These are phyloP conservation scores for Dothideomycetes sp. DNA, from an alignment of 2,329 filamentous ascomycete genomes.

Conservation along the genomic window DNA sequence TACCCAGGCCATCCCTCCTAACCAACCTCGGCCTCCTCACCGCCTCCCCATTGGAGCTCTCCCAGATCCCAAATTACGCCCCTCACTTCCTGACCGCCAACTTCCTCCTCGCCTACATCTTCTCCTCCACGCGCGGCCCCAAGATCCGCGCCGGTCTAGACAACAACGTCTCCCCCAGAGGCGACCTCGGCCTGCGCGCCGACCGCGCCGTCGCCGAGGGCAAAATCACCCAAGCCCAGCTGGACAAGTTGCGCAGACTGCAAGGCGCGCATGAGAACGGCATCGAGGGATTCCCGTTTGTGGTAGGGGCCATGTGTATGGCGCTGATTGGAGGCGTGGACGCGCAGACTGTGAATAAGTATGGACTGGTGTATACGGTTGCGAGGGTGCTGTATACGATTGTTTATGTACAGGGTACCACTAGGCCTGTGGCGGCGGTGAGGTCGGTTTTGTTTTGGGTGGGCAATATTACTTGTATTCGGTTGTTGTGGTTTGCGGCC, in stretches of 20 bases:
- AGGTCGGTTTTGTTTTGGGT: slow-evolving; percentile 32
- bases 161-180: slow-evolving; percentile 35
- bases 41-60: slow-evolving; percentile 8
- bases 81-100: slow-evolving; percentile 26
- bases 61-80: slow-evolving; percentile 14
- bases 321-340: slow-evolving; percentile 30
- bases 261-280: slow-evolving; percentile 38
- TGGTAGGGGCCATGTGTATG: slow-evolving; percentile 27
- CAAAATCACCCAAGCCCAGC: slow-evolving; percentile 31
- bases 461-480: slow-evolving; percentile 31
- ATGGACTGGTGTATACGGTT: slow-evolving; percentile 29
- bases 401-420: slow-evolving; percentile 30
- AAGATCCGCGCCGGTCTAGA: slow-evolving; percentile 35
- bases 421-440: slow-evolving; percentile 22
- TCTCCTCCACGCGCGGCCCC: slow-evolving; percentile 31
- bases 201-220: slow-evolving; percentile 27
- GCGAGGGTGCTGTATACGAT: slow-evolving; percentile 30
- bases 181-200: slow-evolving; percentile 27
- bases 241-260: slow-evolving; percentile 32
- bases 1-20: slow-evolving; percentile 8
- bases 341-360: slow-evolving; percentile 24
- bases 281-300: slow-evolving; percentile 31
- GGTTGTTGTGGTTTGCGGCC: slow-evolving; percentile 24
- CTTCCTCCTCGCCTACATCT: slow-evolving; percentile 33
- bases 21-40: slow-evolving; percentile 16